Evolutionary conservation across 2,329 filamentous ascomycete species (phyloP).

Genomic region (Monosporascus sp.): DNA sequence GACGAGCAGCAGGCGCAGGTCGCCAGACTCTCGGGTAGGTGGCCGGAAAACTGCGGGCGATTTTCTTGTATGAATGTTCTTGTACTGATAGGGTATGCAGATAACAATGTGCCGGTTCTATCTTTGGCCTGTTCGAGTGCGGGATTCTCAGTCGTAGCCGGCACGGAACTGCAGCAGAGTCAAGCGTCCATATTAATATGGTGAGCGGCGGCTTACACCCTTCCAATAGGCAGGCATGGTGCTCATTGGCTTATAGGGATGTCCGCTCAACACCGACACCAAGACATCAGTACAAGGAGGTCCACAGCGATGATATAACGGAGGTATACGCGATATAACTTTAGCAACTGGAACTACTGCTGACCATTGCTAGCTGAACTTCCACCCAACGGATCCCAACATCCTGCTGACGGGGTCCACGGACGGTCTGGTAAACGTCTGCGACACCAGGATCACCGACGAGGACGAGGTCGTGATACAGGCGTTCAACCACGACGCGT

Average conservation of each 20-base stretch:
- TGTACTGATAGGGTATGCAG: conserved; percentile 22
- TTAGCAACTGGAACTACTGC: neutral
- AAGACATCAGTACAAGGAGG: conserved; percentile 54
- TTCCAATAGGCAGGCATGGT: conserved; percentile 34
- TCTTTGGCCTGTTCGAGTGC: conserved; percentile 58
- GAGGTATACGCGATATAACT: conserved; percentile 33
- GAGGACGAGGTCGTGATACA: conserved; percentile 75
- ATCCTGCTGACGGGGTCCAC: conserved; percentile 72
- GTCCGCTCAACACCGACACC: conserved; percentile 43
- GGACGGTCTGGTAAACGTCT: conserved; percentile 73
- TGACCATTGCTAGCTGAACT: conserved; percentile 44
- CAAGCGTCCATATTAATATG: conserved; percentile 58
- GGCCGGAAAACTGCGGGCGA: conserved; percentile 18
- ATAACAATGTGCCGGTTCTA: conserved; percentile 48
- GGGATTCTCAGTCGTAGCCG: conserved; percentile 60
- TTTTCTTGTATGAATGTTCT: conserved; percentile 1
- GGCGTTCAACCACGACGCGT: conserved; percentile 72
- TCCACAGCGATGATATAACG: conserved; percentile 65
- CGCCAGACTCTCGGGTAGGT: conserved; percentile 42
- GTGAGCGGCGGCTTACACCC: conserved; percentile 17
- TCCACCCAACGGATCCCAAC: conserved; percentile 55
- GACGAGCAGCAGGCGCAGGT: conserved; percentile 34
- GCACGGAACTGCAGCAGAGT: conserved; percentile 66
- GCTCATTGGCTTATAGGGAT: conserved; percentile 42
- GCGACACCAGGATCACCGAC: conserved; percentile 63